phyloP scores from a whole-genome alignment of 495 filamentous ascomycete species.

The Penicillium lividum region DNA sequence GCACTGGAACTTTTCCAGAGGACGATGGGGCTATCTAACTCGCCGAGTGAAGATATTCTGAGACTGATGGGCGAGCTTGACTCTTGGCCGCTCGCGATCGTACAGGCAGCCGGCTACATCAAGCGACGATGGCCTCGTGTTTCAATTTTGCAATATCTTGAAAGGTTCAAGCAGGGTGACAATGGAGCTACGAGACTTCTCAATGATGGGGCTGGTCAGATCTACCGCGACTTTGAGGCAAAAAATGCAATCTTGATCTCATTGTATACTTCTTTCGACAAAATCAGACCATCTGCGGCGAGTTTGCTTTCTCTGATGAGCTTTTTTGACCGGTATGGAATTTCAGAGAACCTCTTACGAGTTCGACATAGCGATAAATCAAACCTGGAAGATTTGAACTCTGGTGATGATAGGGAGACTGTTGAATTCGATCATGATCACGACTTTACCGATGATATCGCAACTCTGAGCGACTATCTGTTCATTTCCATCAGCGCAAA shows the following conservation, averaged over 20 bases:
- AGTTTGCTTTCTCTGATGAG: constrained; percentile 7
- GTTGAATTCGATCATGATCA: too few species aligned
- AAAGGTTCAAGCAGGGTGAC: neutral
- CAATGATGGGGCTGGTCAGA: neutral
- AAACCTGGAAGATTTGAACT: constrained; percentile 1
- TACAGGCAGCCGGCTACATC: neutral
- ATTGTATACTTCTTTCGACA: neutral
- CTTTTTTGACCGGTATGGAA: constrained; percentile 15
- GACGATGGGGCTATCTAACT: constrained; percentile 31
- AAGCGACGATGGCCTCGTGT: neutral
- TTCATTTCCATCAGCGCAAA: constrained; percentile 26
- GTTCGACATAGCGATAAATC: neutral
- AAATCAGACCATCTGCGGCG: neutral
- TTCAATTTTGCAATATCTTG: constrained; percentile 5
- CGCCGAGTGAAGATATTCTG: neutral
- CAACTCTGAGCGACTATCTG: constrained; percentile 24
- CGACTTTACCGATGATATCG: constrained; percentile 9
- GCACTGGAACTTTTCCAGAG: constrained; percentile 40
- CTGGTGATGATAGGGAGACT: too few species aligned
- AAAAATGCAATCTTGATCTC: neutral
- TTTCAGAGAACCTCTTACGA: constrained; percentile 5
- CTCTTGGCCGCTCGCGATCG: neutral
- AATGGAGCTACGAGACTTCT: neutral
- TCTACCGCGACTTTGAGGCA: neutral
- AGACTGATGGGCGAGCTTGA: neutral